Evolutionary conservation across 179 eudicot species (phyloP), one percentile per base, ranked within the genome.

Genomic region (Beta macrorhiza): DNA sequence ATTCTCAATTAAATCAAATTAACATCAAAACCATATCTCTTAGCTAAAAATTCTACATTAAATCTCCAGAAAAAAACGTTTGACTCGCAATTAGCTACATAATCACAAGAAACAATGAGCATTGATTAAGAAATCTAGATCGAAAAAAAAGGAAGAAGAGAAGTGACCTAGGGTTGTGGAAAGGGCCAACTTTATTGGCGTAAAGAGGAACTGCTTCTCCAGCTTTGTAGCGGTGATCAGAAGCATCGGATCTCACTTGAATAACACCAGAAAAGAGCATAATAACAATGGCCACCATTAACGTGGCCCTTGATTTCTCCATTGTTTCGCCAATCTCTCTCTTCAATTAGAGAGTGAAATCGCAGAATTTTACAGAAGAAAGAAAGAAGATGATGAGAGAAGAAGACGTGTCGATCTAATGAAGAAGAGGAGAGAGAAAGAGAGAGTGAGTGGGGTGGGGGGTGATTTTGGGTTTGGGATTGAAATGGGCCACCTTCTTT

Each of bases 141-240:
- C 57, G 52, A 52, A 5, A 75, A 5, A 80, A 62, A 59, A 67
- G 16, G 14, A 72, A 55, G 15, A 20, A 75, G 65, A 67, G 22
- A 61, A 73, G 47, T 67, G 53, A 90, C 91, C 91, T 88, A 56
- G 92, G 92, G 79, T 90, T 90, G 32, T 88, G 92, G 70, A 88
- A 88, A 74, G 91, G 92, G 17, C 92, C 92, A 67, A 90, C 91
- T 82, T 90, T 90, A 59, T 90, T 90, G 6, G 92, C 90, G 83
- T 88, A 90, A 25, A 90, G 89, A 75, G 92, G 92, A 53, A 90
- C 92, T 29, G 78, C 69, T 75, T 88, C 92, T 19, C 90, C 90
- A 32, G 87, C 81, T 47, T 90, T 90, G 82, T 86, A 90, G 29
- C 87, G 88, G 76, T 90, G 92, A 87, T 88, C 87, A 2, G 88